Percentiles rank a stretch among this genome's conserved stretches.
phyloP scores from a whole-genome alignment of 1,284 basidiomycete species.

The Fomitopsis pinicola region DNA sequence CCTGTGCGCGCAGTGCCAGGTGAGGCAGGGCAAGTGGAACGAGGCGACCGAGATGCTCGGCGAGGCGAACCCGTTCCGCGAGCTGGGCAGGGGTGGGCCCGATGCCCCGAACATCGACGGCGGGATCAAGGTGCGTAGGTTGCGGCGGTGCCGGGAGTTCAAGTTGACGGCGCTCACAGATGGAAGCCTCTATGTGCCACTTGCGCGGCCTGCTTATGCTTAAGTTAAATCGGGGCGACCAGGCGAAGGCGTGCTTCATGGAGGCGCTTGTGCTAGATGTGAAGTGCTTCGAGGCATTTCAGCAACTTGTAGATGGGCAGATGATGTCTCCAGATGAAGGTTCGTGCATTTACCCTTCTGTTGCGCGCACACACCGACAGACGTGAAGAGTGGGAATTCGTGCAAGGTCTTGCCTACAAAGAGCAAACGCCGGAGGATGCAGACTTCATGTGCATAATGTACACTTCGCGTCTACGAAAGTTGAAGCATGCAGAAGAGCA shows the following conservation, averaged over 20 bases:
- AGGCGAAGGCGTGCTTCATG: slow-evolving; percentile 92
- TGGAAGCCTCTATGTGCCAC: slow-evolving; percentile 94
- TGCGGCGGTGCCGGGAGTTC: not conserved
- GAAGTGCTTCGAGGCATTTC: slow-evolving; percentile 96
- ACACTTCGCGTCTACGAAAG: slow-evolving; percentile 89
- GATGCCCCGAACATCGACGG: slow-evolving; percentile 76
- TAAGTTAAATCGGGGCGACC: slow-evolving; percentile 84
- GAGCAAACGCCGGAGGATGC: slow-evolving; percentile 86
- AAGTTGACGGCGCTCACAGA: slow-evolving; percentile 38
- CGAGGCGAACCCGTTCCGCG: slow-evolving; percentile 82
- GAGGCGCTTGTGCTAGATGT: slow-evolving; percentile 93
- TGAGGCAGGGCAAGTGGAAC: slow-evolving; percentile 89
- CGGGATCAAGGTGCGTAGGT: slow-evolving; percentile 70
- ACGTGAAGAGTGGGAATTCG: slow-evolving; percentile 87
- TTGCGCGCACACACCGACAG: slow-evolving; percentile 2
- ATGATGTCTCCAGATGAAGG: slow-evolving; percentile 95
- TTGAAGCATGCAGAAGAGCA: slow-evolving; percentile 84
- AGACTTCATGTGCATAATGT: slow-evolving; percentile 87
- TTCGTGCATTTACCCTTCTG: slow-evolving; percentile 24
- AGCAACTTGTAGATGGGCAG: slow-evolving; percentile 85
- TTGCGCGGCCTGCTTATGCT: slow-evolving; percentile 92
- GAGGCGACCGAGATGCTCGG: slow-evolving; percentile 94
- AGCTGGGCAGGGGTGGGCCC: slow-evolving; percentile 59
- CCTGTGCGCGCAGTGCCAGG: slow-evolving; percentile 92
- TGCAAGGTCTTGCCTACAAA: slow-evolving; percentile 79